Evolutionary conservation across 345 rosid species (phyloP).

Genomic region (Melaleuca alternifolia): DNA sequence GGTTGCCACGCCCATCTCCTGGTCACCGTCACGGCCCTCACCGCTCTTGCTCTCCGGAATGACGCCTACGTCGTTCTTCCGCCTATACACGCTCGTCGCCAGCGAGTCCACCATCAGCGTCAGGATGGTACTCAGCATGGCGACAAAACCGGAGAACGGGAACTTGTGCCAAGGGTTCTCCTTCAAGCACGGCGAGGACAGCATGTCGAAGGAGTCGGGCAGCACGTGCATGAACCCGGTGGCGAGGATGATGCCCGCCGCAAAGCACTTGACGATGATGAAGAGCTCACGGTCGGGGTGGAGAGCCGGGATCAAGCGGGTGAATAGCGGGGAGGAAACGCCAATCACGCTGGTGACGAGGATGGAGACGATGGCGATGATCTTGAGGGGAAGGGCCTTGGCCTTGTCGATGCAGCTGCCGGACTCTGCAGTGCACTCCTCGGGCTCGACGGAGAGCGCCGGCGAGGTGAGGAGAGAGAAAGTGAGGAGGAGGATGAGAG

Average conservation of each 20-base stretch:
- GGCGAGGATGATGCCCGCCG: constrained; percentile 67
- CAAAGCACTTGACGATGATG: constrained; percentile 50
- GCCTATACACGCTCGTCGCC: constrained; percentile 20
- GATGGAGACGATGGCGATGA: constrained; percentile 31
- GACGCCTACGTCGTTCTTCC: constrained; percentile 2
- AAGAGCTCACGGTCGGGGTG: constrained; percentile 31
- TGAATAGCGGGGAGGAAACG: constrained; percentile 30
- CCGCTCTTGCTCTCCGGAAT: background rate
- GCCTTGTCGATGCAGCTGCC: background rate
- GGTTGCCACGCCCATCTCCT: background rate
- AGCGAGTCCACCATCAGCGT: constrained; percentile 61
- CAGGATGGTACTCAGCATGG: constrained; percentile 55
- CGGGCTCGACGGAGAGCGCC: background rate
- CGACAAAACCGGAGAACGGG: constrained; percentile 70
- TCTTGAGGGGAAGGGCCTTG: constrained; percentile 23
- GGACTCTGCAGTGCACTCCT: constrained; percentile 16
- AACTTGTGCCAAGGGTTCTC: constrained; percentile 71
- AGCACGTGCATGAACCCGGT: constrained; percentile 83
- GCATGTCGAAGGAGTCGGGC: constrained; percentile 68
- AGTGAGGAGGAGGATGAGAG: background rate
- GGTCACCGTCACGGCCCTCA: background rate
- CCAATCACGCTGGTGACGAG: constrained; percentile 40
- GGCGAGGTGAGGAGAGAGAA: background rate
- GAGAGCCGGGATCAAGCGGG: constrained; percentile 19
- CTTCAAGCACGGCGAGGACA: constrained; percentile 42